Evolutionary conservation across 441 rosid species (phyloP), one percentile per base, ranked within the genome.

Genomic region (Isatis lusitanica): DNA sequence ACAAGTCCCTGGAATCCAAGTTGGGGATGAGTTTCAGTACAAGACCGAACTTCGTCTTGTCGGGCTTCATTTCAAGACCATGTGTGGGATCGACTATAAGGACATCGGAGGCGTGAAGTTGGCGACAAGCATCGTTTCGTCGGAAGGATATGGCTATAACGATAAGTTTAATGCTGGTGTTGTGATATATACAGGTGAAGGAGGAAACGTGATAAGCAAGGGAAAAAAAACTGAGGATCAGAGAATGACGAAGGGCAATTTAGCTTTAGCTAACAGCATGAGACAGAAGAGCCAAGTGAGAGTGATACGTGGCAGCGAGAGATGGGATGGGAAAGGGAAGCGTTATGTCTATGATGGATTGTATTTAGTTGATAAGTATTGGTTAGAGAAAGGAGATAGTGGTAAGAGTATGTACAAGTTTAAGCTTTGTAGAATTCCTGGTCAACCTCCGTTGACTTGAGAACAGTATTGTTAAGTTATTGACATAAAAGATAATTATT

Each of bases 11-110:
- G 97, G 97, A 30, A 91, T 90, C 59, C 80, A 86, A 70, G 80
- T 88, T 17, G 94, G 98, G 3, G 98, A 91, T 56, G 92, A 83
- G 72, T 93, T 90, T 81, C 91, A 83, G 28, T 91, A 90, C 53
- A 78, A 89, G 51, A 79, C 86, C 4, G 96, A 91, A 77, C 96
- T 88, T 38, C 82, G 83, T 71, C 70, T 92, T 24, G 72, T 92
- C 64, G 93, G 97, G 50, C 87, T 92, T 21, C 97, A 94, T 80
- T 92, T 83, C 40, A 88, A 15, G 57, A 65, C 63, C 21, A 92
- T 85, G 71, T 81, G 84, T 28, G 96, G 98, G 73, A 94, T 94
- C 56, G 97, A 94, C 71, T 91, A 65, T 63, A 31, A 83, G 79
- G 82, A 83, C 26, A 65, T 77, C 28, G 84, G 82, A 28, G 82